These are phyloP conservation scores for Panicum hallii DNA, from an alignment of 202 grass and related monocot species.

Conservation along the genomic window DNA sequence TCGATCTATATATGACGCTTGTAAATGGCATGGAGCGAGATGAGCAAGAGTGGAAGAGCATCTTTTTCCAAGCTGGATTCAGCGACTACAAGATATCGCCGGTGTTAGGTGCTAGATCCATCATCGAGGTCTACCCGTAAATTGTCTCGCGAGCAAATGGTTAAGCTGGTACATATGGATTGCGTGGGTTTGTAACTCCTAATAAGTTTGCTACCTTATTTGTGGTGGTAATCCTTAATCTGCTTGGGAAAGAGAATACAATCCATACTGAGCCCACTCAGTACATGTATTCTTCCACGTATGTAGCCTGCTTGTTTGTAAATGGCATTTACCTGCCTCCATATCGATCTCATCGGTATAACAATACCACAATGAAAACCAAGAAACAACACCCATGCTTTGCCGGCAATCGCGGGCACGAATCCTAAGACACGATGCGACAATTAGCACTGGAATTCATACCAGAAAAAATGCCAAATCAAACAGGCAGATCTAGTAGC, in stretches of 20 bases:
- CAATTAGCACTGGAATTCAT: not conserved
- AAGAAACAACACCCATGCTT: too few species aligned
- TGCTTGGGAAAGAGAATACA: too few species aligned
- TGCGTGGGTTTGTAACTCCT: not conserved
- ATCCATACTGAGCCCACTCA: too few species aligned
- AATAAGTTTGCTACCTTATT: not conserved
- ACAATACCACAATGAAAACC: too few species aligned
- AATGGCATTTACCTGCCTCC: too few species aligned
- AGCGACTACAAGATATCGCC: slow-evolving; percentile 43
- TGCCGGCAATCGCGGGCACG: too few species aligned
- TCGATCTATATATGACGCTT: slow-evolving; percentile 14
- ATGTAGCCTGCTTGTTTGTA: too few species aligned
- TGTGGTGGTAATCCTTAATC: too few species aligned
- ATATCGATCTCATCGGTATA: too few species aligned
- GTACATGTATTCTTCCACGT: too few species aligned
- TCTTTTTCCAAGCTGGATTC: slow-evolving; percentile 41
- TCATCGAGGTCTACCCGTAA: slow-evolving; percentile 53
- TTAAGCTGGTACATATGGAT: not conserved
- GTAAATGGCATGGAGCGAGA: not conserved
- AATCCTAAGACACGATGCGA: not conserved
- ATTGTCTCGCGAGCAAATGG: rapidly evolving
- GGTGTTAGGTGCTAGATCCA: slow-evolving; percentile 21
- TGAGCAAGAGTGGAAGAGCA: slow-evolving; percentile 38
- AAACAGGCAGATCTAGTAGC: not conserved
- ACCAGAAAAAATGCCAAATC: not conserved